Percentiles rank a stretch among this genome's conserved stretches.
These are phyloP conservation scores for Ceratorhiza oryzae-sativae DNA, from an alignment of 1,284 basidiomycete species.

Conservation along the genomic window DNA sequence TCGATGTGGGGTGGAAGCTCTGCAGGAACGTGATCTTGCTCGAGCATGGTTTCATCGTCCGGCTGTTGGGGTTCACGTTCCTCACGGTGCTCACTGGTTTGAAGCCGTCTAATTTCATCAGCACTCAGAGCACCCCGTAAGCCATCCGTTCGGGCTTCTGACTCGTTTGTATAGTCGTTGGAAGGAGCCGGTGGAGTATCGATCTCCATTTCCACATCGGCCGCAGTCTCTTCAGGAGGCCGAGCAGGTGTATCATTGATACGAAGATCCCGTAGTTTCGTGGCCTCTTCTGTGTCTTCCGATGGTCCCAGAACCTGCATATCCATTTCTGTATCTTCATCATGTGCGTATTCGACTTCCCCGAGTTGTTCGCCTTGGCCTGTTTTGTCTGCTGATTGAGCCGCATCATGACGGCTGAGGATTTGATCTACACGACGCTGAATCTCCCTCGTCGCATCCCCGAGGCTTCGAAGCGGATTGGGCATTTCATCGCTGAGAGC, in stretches of 20 bases:
- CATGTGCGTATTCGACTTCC: constrained; percentile 82
- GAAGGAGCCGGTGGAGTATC: constrained; percentile 44
- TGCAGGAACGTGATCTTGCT: not conserved
- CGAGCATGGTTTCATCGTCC: constrained; percentile 24
- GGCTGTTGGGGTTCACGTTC: constrained; percentile 1
- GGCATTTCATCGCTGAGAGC: constrained; percentile 45
- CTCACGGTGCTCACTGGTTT: constrained; percentile 25
- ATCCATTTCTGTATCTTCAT: constrained; percentile 73
- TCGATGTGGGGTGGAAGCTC: constrained; percentile 1
- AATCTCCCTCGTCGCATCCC: constrained; percentile 87
- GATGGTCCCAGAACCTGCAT: constrained; percentile 93
- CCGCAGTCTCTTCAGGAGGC: constrained; percentile 46
- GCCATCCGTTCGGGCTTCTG: constrained; percentile 30
- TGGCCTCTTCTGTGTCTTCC: constrained; percentile 74
- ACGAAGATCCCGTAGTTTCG: constrained; percentile 81
- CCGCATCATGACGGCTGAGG: constrained; percentile 60
- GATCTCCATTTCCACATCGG: constrained; percentile 43
- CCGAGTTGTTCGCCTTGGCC: constrained; percentile 56
- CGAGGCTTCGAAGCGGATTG: constrained; percentile 82
- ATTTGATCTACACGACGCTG: constrained; percentile 87
- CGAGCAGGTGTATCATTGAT: constrained; percentile 59
- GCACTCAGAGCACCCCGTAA: constrained; percentile 16
- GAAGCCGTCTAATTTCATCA: constrained; percentile 28
- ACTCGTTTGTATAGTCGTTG: constrained; percentile 42
- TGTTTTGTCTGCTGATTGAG: constrained; percentile 46